Conservation (phyloP, 2,329 filamentous ascomycete species). For the Trichoderma citrinoviride region DNA sequence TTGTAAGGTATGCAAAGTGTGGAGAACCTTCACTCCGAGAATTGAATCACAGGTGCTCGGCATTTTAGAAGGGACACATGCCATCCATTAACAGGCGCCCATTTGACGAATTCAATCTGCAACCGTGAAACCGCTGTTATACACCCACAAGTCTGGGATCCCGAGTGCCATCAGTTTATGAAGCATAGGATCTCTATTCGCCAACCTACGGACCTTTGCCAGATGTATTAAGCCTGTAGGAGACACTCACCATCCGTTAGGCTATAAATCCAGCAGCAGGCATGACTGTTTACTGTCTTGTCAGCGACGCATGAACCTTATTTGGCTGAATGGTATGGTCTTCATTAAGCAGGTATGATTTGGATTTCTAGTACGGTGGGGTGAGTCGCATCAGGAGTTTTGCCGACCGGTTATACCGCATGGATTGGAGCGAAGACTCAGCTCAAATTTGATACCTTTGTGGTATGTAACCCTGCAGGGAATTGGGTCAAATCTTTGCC, state of each 20-base stretch:
- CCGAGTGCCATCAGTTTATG: too few relatives aligned
- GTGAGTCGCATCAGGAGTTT: constrained; percentile 1
- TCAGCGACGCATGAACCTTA: neutral
- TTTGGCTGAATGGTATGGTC: neutral
- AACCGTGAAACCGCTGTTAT: too few relatives aligned
- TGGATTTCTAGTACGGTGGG: neutral
- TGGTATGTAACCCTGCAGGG: neutral
- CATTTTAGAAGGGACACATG: too few relatives aligned
- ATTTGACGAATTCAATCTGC: too few relatives aligned
- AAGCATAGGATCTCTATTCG: too few relatives aligned
- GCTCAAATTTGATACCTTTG: neutral
- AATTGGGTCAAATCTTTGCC: neutral
- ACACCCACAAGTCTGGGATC: too few relatives aligned
- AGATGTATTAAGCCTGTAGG: neutral
- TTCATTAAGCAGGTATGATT: neutral
- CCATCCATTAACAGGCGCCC: too few relatives aligned
- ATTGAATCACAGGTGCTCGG: too few relatives aligned
- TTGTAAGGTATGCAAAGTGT: too few relatives aligned
- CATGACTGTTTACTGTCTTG: neutral
- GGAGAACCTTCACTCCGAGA: too few relatives aligned
- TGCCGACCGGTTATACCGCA: constrained; percentile 13
- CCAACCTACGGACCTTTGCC: neutral
- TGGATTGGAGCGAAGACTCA: neutral
- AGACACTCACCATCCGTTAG: neutral
- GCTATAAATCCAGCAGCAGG: neutral